Conservation (phyloP, 1,139 yeast species). For the Yamadazyma triangularis region DNA sequence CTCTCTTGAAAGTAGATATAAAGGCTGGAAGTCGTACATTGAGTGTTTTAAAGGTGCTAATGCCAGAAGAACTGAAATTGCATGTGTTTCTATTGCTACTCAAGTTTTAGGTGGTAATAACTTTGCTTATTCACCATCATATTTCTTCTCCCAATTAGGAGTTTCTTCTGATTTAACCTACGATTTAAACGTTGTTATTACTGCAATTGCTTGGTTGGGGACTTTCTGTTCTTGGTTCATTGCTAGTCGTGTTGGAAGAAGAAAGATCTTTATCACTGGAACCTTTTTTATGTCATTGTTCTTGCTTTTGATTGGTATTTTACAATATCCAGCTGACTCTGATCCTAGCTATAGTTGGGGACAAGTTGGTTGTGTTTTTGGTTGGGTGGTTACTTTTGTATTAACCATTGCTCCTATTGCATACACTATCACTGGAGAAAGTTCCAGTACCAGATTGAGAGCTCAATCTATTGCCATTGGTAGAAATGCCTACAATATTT, state of each 20-base stretch:
- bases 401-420: slow-evolving; percentile 55
- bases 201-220: slow-evolving; percentile 17
- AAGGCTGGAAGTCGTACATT: slow-evolving; percentile 15
- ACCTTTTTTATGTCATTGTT: slow-evolving; percentile 21
- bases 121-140: slow-evolving; percentile 21
- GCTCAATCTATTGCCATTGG: slow-evolving; percentile 53
- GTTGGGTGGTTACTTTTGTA: slow-evolving; percentile 44
- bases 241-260: slow-evolving; percentile 14
- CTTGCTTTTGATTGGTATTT: slow-evolving; percentile 12
- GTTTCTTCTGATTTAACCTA: slow-evolving; percentile 20
- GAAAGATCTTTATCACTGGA: slow-evolving; percentile 17
- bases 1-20: slow-evolving; percentile 3
- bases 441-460: slow-evolving; percentile 51
- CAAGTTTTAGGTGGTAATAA: slow-evolving; percentile 9
- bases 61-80: slow-evolving; percentile 2
- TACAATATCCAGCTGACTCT: slow-evolving; percentile 14
- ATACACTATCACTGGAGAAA: slow-evolving; percentile 51
- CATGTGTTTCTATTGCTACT: slow-evolving; percentile 3
- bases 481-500: slow-evolving; percentile 41
- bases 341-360: slow-evolving; percentile 14
- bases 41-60: slow-evolving; percentile 2
- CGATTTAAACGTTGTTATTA: slow-evolving; percentile 22
- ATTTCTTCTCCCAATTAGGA: slow-evolving; percentile 32
- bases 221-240: slow-evolving; percentile 17
- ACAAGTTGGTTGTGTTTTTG: slow-evolving; percentile 16